Base-by-base conservation (phyloP, 306 rosid genomes). In the Prunus mira region DNA sequence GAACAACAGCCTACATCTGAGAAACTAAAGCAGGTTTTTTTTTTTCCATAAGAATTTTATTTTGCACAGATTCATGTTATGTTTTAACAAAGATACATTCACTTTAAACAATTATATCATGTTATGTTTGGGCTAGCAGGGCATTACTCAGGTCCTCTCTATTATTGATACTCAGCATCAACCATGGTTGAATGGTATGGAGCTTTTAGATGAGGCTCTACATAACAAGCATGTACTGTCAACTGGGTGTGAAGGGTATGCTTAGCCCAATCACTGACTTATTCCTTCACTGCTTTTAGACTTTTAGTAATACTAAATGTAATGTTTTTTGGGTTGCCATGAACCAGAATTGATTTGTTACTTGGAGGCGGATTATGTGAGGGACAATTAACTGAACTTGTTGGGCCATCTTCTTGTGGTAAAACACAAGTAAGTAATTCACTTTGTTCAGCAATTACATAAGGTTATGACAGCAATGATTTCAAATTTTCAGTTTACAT, bases 361-460 rank as follows among this genome's bases (percentile, higher is more conserved):
- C 91, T 93, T 41, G 86, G 86, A 82, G 98, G 98, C 76, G 98
- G 98, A 38, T 85, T 93, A 72, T 86, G 84, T 14, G 84, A 57
- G 82, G 96, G 97, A 24, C 94, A 91, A 70, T 82, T 91, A 81
- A 93, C 90, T 63, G 98, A 93, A 84, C 88, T 93, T 72, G 98
- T 91, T 79, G 98, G 97, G 34, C 79, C 93, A 5, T 93, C 98
- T 27, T 86, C 97, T 10, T 93, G 90, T 62, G 96, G 97, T 65
- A 93, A 91, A 87, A 93, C 97, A 60, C 96, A 89, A 86, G 98
- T 90, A 64, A 83, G 83, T 22, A 63, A n/a, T 17, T 20, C 22
- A 1, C 25, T 6, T 51, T 45, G 27, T 27, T 11, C 60, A 25
- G 19, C 30, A 58, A 24, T 58, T 50, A 12, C n/a, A 10, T 49